Percentiles rank a stretch among this genome's conserved stretches.
Conservation (phyloP, 768 basidiomycete species). For the Gymnopilus dilepis region DNA sequence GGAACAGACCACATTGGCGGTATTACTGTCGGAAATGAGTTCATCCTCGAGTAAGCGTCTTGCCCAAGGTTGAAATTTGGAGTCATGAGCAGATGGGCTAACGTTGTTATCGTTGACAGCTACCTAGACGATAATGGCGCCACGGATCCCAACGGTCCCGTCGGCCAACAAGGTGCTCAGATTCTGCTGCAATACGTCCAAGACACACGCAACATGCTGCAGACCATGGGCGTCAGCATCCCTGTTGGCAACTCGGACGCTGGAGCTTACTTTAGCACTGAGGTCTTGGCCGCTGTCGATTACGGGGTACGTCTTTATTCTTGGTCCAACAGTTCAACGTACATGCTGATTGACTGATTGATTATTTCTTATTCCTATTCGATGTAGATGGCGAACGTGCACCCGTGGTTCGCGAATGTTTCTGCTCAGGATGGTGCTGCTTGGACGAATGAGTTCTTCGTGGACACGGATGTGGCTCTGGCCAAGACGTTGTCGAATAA, state of each 20-base stretch:
- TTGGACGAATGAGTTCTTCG: conserved; percentile 87
- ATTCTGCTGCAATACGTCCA: conserved; percentile 69
- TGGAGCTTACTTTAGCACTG: conserved; percentile 80
- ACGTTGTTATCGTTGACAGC: conserved; percentile 38
- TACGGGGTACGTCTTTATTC: conserved; percentile 58
- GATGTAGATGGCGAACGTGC: conserved; percentile 83
- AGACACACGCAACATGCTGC: conserved; percentile 64
- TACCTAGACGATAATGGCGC: conserved; percentile 59
- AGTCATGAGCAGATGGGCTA: background rate
- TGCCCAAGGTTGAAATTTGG: conserved; percentile 10
- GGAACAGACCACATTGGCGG: conserved; percentile 80
- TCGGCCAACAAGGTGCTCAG: conserved; percentile 67
- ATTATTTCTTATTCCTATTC: no score
- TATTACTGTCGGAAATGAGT: conserved; percentile 92
- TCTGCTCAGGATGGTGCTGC: conserved; percentile 66
- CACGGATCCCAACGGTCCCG: conserved; percentile 57
- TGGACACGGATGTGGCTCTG: conserved; percentile 61
- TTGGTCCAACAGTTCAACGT: background rate
- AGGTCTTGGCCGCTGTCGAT: conserved; percentile 66
- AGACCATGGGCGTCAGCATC: conserved; percentile 60
- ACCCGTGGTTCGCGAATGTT: conserved; percentile 92
- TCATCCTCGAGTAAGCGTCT: conserved; percentile 80
- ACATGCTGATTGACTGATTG: background rate
- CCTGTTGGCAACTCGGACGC: conserved; percentile 86
- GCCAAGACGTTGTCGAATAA: conserved; percentile 67